phyloP scores from a whole-genome alignment of 1,139 yeast species.

The Geotrichum phurueaensis region DNA sequence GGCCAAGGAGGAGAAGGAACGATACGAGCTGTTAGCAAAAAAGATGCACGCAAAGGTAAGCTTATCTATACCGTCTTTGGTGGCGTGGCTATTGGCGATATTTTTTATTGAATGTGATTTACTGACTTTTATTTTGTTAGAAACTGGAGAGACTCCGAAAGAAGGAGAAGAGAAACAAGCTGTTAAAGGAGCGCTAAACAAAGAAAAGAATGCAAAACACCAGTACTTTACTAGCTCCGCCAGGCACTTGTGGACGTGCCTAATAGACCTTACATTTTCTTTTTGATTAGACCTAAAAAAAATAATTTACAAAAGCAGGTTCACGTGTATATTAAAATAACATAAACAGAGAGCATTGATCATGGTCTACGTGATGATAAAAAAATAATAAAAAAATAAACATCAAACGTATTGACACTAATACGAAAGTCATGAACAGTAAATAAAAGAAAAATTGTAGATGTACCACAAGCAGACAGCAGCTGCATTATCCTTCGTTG shows the following conservation, averaged over 20 bases:
- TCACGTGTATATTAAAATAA: neutral
- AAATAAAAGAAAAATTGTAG: too few relatives aligned
- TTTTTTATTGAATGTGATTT: neutral
- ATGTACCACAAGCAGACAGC: too few relatives aligned
- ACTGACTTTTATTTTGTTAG: slow-evolving; percentile 6
- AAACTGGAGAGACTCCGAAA: slow-evolving; percentile 36
- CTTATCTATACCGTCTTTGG: neutral
- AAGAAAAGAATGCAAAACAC: neutral
- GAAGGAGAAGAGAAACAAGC: slow-evolving; percentile 40
- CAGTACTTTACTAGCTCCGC: neutral
- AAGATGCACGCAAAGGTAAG: slow-evolving; percentile 38
- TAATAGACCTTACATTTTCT: neutral
- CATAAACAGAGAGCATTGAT: neutral
- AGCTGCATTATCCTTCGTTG: too few relatives aligned
- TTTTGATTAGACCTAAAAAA: neutral
- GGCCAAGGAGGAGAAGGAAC: slow-evolving; percentile 40
- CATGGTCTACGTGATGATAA: neutral
- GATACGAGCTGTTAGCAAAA: slow-evolving; percentile 37
- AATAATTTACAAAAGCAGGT: neutral
- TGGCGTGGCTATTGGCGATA: neutral
- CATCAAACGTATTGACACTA: neutral
- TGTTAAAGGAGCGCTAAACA: slow-evolving; percentile 38
- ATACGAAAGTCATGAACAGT: neutral
- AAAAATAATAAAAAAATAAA: neutral
- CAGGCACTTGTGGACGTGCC: neutral